These are phyloP conservation scores for Bombardia bombarda DNA, from an alignment of 495 filamentous ascomycete species.

Conservation along the genomic window DNA sequence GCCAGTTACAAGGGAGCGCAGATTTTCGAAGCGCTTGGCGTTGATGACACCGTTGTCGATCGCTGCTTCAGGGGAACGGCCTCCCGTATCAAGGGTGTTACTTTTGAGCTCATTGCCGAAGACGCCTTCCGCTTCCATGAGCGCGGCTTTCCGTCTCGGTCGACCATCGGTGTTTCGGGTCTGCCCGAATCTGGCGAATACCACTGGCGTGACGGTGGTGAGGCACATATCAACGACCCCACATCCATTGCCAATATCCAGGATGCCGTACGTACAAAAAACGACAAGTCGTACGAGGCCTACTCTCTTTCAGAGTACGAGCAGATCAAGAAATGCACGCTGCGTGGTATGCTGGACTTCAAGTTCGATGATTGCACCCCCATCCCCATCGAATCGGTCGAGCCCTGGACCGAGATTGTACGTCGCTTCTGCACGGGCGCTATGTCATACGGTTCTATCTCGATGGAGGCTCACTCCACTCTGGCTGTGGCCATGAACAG, in stretches of 20 bases:
- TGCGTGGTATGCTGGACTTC: conserved; percentile 95
- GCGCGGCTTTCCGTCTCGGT: conserved; percentile 80
- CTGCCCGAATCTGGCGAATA: conserved; percentile 95
- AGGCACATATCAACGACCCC: conserved; percentile 97
- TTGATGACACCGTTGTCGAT: conserved; percentile 93
- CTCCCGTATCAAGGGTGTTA: conserved; percentile 91
- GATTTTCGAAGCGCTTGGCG: conserved; percentile 97
- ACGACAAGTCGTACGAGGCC: conserved; percentile 98
- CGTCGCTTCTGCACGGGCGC: conserved; percentile 97
- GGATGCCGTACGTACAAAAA: conserved; percentile 96
- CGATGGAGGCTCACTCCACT: conserved; percentile 98
- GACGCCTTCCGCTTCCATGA: conserved; percentile 98
- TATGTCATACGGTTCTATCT: conserved; percentile 99
- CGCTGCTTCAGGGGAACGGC: conserved; percentile 95
- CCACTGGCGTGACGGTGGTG: conserved; percentile 98
- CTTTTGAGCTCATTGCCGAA: conserved; percentile 90
- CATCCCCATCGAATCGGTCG: conserved; percentile 95
- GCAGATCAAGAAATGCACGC: conserved; percentile 95
- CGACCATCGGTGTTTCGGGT: conserved; percentile 71
- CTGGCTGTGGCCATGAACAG: conserved; percentile 97
- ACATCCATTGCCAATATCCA: conserved; percentile 95
- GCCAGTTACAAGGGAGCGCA: conserved; percentile 99
- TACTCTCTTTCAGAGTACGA: conserved; percentile 94
- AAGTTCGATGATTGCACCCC: conserved; percentile 83
- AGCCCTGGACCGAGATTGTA: conserved; percentile 98